Evolutionary conservation across 1,284 basidiomycete genomes (phyloP), one percentile per base, ranked within the genome.

Genomic region (Moesziomyces sp.): DNA sequence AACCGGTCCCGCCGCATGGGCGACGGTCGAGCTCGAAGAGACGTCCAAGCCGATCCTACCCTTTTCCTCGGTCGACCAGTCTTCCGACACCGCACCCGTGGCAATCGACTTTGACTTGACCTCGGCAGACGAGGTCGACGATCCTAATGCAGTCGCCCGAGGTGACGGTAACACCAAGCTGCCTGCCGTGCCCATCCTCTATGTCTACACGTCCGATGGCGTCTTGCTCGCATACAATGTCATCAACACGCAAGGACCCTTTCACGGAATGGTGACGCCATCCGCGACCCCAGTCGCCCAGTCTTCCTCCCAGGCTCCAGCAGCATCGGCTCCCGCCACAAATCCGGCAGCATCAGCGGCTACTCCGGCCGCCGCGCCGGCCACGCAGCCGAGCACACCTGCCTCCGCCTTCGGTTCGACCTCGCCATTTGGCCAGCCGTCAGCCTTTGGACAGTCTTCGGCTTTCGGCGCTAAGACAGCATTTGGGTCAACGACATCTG

Each of bases 151-250:
- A 10, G 85, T 86, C 19, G 85, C 85, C 7, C 84, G 85, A 10
- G 86, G 86, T 0, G 86, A 83, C 44, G 76, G 85, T 44, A 81
- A 82, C 10, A 77, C 84, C 5, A 87, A 86, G 65, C 71, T 87
- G 5, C 84, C 85, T 2, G 84, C 87, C 1, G 79, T 83, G 16
- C 92, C 92, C 0, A 87, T 93, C 53, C 85, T 93, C 80, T 91
- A 89, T 79, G 88, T 89, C 5, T 93, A 92, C 81, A 88, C 91
- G 5, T 92, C 89, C 63, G 92, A 94, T 77, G 92, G 92, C 19
- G 91, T 92, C 0, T 61, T 94, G 38, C 87, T 90, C 42, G 92
- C 87, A 3, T 94, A 93, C 90, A 87, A 90, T 77, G 81, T 92
- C 38, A 88, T 92, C 49, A 89, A 91, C 79, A 86, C 87, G 3